Base-by-base conservation (phyloP, 2,329 filamentous ascomycete genomes). In the Xylaria arbuscula region DNA sequence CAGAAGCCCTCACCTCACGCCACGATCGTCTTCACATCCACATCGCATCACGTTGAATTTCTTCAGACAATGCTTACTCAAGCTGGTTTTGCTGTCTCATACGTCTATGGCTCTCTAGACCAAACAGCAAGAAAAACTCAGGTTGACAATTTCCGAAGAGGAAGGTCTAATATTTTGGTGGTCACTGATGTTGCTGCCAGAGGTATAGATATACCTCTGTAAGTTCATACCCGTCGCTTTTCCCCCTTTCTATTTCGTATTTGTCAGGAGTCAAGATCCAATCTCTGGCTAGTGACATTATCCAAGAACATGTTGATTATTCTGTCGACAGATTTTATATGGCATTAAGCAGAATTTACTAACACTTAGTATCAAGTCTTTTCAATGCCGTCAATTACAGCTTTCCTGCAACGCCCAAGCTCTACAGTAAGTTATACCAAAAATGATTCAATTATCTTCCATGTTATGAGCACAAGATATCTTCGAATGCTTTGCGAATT, bases 361-460 rank as follows among this genome's bases (percentile, higher is more conserved):
- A n/a, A 70, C 48, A 19, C n/a, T 40, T 10, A 6, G 24, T 53
- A 88, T 98, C 9, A 38, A 70, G 68, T 55, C 86, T 99, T 42
- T 94, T 93, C 65, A 98, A 99, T 78, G 96, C 99, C 67, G 95
- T 99, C 84, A 98, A 99, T 84, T 99, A 97, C 81, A 95, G 98
- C 77, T 99, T 99, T 72, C 95, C 96, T 2, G 92, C 95, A 1
- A 96, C 98, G 76, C 93, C 96, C 22, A 99, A 99, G 81, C 90
- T 99, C 50, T 99, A 97, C 76, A 40, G 69, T 70, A 70, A 56
- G 69, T 70, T 9, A 15, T 24, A 22, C 45, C 34, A n/a, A 15
- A 13, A 1, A 36, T 17, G 1, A 13, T 40, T 58, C 7, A 6
- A 5, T 13, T 42, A n/a, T 24, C 15, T 8, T 17, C 24, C n/a